phyloP scores from a whole-genome alignment of 2,329 filamentous ascomycete species.

The Thermochaetoides dissita region DNA sequence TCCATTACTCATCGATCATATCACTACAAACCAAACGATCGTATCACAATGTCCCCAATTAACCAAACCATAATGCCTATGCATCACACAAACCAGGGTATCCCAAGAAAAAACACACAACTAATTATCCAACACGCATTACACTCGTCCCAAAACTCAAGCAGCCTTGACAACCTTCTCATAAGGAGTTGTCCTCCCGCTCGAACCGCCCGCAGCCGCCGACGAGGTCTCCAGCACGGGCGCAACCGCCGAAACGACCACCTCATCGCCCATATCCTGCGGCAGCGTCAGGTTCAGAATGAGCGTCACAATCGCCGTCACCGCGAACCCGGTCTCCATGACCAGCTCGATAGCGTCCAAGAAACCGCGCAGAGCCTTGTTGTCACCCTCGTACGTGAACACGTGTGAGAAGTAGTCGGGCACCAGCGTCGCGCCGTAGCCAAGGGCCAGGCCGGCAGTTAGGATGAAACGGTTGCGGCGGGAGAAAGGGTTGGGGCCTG shows the following conservation, averaged over 20 bases:
- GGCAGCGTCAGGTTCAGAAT: constrained; percentile 59
- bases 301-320: constrained; percentile 60
- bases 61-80: not conserved
- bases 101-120: not conserved
- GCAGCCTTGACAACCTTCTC: no score
- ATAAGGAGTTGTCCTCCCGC: not conserved
- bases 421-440: constrained; percentile 55
- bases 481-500: constrained; percentile 44
- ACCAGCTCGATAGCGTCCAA: constrained; percentile 59
- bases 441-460: constrained; percentile 58
- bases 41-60: not conserved
- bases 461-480: constrained; percentile 71
- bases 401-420: constrained; percentile 55
- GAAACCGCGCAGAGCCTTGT: constrained; percentile 56
- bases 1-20: not conserved
- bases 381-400: constrained; percentile 57
- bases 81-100: not conserved
- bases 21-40: not conserved
- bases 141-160: no score
- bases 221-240: not conserved
- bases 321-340: constrained; percentile 61
- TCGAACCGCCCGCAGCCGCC: not conserved
- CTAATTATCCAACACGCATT: not conserved
- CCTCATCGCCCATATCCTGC: constrained; percentile 58
- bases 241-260: constrained; percentile 7